Base-by-base conservation (phyloP, 1,139 yeast genomes). In the Magnusiomyces suaveolens region DNA sequence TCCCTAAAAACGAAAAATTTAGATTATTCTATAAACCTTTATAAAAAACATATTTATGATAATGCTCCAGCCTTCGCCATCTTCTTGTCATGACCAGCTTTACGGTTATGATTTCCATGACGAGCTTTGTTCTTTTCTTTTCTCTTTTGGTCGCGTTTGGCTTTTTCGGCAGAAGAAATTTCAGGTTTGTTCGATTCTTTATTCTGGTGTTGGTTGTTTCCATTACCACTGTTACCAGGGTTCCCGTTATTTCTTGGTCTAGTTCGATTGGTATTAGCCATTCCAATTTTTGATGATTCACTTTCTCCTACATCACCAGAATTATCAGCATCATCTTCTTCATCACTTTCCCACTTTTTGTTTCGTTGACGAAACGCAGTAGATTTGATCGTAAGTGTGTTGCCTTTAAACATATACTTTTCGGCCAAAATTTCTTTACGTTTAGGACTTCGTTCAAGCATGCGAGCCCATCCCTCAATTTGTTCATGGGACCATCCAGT, bases 401-500 rank as follows among this genome's bases (percentile, higher is more conserved):
- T 20, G 16, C 41, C 48, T 25, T 26, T 43, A 55, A 81, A 77
- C 73, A 76, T 71, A 61, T 73, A 83, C 60, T 78, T 77, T 54
- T 83, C 86, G 62, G 86, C 95, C 55, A 86, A 66, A 4, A 79
- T 57, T 59, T 76, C 77, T 47, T 51, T 54, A 41, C 86, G 72
- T 52, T 75, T 71, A 0, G 94, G 89, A 49, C 83, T 79, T 60
- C 79, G 79, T 51, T 79, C 76, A 38, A 89, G 67, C 84, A 86
- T 84, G 57, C 85, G 72, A 1, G 85, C 84, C 97, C 97, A 90
- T 0, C 96, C 96, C 72, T 90, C 97, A 49, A 90, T 80, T 66
- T 88, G 95, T 64, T 87, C 96, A 66, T 89, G 92, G 0, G 89
- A 75, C 96, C 95, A 87, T 0, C 74, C 74, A 0, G 83, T 78